Conservation (phyloP, 768 basidiomycete species). For the Termitomyces sp. region DNA sequence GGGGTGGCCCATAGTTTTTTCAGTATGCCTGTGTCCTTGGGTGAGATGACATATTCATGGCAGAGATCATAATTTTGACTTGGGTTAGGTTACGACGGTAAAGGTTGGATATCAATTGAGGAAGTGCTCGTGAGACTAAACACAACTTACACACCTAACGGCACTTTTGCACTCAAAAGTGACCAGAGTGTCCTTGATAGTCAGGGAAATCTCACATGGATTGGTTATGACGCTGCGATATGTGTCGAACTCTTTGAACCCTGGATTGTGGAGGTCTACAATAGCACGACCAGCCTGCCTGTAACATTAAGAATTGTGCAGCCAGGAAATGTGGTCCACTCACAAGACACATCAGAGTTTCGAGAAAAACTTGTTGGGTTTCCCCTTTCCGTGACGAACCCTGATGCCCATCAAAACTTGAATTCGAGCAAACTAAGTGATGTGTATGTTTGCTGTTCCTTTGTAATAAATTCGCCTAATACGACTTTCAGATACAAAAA, state of each 20-base stretch:
- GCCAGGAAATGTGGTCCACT: constrained; percentile 20
- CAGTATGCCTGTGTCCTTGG: constrained; percentile 23
- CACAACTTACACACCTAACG: constrained; percentile 25
- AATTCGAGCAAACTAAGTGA: constrained; percentile 21
- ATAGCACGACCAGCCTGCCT: constrained; percentile 25
- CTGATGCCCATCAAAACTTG: constrained; percentile 17
- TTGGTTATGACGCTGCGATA: constrained; percentile 34
- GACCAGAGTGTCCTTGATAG: constrained; percentile 15
- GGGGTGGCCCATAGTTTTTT: constrained; percentile 20
- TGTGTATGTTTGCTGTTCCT: constrained; percentile 14
- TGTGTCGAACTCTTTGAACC: constrained; percentile 36
- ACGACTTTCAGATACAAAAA: constrained; percentile 18
- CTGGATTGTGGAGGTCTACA: constrained; percentile 33
- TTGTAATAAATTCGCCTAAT: background rate
- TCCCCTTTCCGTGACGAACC: constrained; percentile 12
- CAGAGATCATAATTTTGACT: background rate
- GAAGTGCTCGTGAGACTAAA: constrained; percentile 30
- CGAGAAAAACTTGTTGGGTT: constrained; percentile 18
- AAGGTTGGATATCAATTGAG: constrained; percentile 28
- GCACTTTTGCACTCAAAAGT: constrained; percentile 20
- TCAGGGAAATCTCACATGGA: constrained; percentile 22
- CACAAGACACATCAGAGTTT: constrained; percentile 10
- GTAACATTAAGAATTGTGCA: constrained; percentile 25
- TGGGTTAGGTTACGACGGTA: constrained; percentile 20
- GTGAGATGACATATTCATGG: constrained; percentile 8